Base-by-base conservation (phyloP, 2,329 filamentous ascomycete genomes). In the Ophiostoma sp. region DNA sequence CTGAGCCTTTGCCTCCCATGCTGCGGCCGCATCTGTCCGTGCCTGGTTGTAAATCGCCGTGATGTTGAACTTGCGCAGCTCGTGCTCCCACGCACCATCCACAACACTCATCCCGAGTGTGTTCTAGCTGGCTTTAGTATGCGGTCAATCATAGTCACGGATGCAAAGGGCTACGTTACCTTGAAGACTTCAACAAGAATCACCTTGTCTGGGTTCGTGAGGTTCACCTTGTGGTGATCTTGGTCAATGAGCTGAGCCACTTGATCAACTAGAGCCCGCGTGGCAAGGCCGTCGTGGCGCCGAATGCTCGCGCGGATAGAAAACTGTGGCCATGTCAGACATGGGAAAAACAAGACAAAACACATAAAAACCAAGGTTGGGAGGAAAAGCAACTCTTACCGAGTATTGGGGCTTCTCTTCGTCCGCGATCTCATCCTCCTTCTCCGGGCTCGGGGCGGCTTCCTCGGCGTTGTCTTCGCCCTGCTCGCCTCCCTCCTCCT, bases 221-320 rank as follows among this genome's bases (percentile, higher is more conserved):
- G 83, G 74, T 93, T 87, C 69, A 95, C 92, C 74, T 88, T 89
- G 78, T 95, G 91, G 52, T 83, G 82, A 9, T 83, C 79, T 11
- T 68, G 67, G 65, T 87, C 86, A 70, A 93, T 85, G 42, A 88
- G 79, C 52, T 81, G 79, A 4, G 90, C 91, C 71, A 94, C 83
- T 71, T 84, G 85, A 74, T 89, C 86, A 76, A 95, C 94, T 65
- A 94, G 82, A 18, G 81, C 81, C 71, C 88, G 85, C 69, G 90
- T 85, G 73, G 85, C 89, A 70, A 94, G 81, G 3, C 82, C 82
- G 72, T 82, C 88, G 77, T 93, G 88, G 74, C 90, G 91, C 68
- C 91, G 87, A 70, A 92, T 86, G 14, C 86, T 89, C n/a, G 89
- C 86, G 62, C 91, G 87, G 73, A 96, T 93, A n/a, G 91, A 91